phyloP scores from a whole-genome alignment of 345 rosid species.

The Euphorbia tirucalli region DNA sequence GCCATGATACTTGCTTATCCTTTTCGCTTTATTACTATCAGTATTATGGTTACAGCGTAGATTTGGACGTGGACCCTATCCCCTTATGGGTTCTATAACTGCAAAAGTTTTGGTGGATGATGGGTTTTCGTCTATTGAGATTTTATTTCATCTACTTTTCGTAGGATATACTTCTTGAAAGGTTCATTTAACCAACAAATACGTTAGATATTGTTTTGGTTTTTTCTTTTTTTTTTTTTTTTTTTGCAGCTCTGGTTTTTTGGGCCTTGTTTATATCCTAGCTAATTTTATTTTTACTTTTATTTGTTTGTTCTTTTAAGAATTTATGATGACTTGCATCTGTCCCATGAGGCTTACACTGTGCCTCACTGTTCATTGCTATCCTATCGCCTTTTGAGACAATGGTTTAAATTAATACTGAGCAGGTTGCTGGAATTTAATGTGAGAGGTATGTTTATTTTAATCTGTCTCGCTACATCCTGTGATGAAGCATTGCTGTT shows the following conservation, averaged over 20 bases:
- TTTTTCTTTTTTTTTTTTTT: not conserved
- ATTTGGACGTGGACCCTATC: too few relatives aligned
- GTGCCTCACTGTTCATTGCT: constrained; percentile 22
- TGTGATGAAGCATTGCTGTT: not conserved
- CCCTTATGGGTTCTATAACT: too few relatives aligned
- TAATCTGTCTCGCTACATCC: not conserved
- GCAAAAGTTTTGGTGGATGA: not conserved
- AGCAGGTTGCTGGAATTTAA: constrained; percentile 26
- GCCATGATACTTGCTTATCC: too few relatives aligned
- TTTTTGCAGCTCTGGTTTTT: not conserved
- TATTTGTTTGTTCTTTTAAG: constrained; percentile 7
- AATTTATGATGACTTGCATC: constrained; percentile 28
- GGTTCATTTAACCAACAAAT: not conserved
- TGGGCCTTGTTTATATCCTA: not conserved
- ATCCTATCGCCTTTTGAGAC: constrained; percentile 23
- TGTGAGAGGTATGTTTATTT: constrained; percentile 25
- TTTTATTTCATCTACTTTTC: not conserved
- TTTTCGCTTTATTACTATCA: too few relatives aligned
- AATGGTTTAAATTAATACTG: constrained; percentile 20
- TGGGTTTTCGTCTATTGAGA: not conserved
- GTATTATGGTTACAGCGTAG: too few relatives aligned
- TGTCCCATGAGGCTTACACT: constrained; percentile 12
- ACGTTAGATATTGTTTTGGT: not conserved
- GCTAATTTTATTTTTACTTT: constrained; percentile 8
- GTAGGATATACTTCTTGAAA: not conserved